Evolutionary conservation across 306 rosid genomes (phyloP), one percentile per base, ranked within the genome.

Genomic region (Acacia melanoxylon): DNA sequence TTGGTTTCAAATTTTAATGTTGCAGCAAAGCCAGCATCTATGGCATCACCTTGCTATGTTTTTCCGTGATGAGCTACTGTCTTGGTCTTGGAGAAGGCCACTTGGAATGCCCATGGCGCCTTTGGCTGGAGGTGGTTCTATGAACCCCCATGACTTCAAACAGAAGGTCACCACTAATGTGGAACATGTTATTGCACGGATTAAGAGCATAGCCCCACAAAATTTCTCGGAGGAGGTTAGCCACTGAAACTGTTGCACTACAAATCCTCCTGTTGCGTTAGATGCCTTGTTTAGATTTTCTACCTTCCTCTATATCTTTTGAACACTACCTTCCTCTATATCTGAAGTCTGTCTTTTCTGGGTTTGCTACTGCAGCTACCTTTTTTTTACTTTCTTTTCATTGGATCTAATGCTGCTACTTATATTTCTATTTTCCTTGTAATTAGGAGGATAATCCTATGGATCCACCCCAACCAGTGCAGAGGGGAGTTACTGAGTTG

Each of bases 51-150:
- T 96, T 68, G 99, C 99, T 17, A 96, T 96, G 99, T 96, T 96
- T 81, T 96, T 96, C 92, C 98, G 99, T 2, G 99, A 96, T 85
- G 99, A 96, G 86, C 90, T 96, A 49, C 88, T 96, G 77, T 96
- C 99, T 48, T 96, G 97, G 98, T 96, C 99, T 78, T 96, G 99
- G 99, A 92, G 99, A 89, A 92, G 98, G 88, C 98, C 98, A 27
- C 91, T 91, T 13, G 99, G 99, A 86, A 89, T 92, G 94, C 94
- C 98, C 78, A 83, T 92, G 83, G 92, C 91, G 63, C 87, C 97
- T 29, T 83, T 93, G 79, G 86, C 94, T 73, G 97, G 95, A 51
- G 98, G 97, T 54, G 86, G 97, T 46, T 83, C 92, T 42, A 89
- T 92, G 90, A 96, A 87, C 81, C 94, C 98, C 19, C 58, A 82